phyloP scores from a whole-genome alignment of 2,329 filamentous ascomycete species.

The Apiospora sp. region DNA sequence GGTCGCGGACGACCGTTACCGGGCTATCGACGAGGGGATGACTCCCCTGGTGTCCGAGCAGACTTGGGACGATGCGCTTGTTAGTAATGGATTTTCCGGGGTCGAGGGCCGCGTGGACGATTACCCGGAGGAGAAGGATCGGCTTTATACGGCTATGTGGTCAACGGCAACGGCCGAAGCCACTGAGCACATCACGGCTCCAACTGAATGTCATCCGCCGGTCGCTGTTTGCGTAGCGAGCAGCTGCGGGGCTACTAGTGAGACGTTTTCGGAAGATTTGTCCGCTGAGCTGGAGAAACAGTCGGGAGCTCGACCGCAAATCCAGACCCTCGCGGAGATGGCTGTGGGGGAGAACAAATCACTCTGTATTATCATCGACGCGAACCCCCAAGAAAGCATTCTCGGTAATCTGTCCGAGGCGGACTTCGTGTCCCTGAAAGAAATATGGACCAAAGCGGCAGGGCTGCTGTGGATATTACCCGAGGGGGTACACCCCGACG shows the following conservation, averaged over 20 bases:
- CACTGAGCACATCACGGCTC: neutral
- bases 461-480: neutral
- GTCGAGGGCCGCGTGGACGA: slow-evolving; percentile 10
- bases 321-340: neutral
- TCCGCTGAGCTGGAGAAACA: neutral
- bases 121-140: neutral
- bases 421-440: neutral
- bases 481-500: neutral
- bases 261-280: neutral
- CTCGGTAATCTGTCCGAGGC: neutral
- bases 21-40: slow-evolving; percentile 3
- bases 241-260: neutral
- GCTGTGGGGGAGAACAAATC: neutral
- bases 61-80: slow-evolving; percentile 5
- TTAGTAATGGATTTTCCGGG: slow-evolving; percentile 7
- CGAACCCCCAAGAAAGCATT: neutral
- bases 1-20: slow-evolving; percentile 3
- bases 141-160: neutral
- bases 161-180: neutral
- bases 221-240: neutral
- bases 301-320: neutral
- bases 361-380: neutral
- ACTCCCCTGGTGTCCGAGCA: neutral
- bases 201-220: neutral
- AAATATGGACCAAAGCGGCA: neutral